Base-by-base conservation (phyloP, 1,284 basidiomycete genomes). In the Heimioporus retisporus region DNA sequence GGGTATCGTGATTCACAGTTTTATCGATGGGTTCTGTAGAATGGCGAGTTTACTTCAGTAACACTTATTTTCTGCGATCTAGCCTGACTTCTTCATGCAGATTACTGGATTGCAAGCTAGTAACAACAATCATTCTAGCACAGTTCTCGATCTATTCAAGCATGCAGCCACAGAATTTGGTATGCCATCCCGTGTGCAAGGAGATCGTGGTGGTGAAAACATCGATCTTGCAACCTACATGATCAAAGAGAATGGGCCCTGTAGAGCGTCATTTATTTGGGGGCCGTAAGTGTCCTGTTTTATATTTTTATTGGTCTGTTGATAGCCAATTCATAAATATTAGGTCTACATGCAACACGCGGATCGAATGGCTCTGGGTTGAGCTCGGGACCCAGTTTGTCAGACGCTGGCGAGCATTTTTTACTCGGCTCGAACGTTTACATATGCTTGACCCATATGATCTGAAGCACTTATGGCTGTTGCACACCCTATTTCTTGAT, bases 1-100 rank as follows among this genome's bases (percentile, higher is more conserved):
- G 84, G 84, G 84, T 0, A 79, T 87, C 60, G 83, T 88, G 0
- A 82, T 88, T 18, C 86, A 88, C 75, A 84, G 84, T 0, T 48
- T 82, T 6, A 75, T 83, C 44, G 84, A 88, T 75, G 84, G 85
- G 0, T 84, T 78, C 63, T 80, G 75, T 62, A 50, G 78, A 7
- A 51, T 13, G 21, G 48, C 11, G 7, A 50, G 48, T 50, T 50
- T 50, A 21, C 48, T 19, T 50, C n/a, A 4, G 4, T 50, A 50
- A 50, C n/a, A 21, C n/a, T 18, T 50, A 50, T 28, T 11, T 48
- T 35, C 23, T 21, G 15, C 42, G 6, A 23, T 5, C 21, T 21
- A 50, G 13, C 4, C 40, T 57, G 13, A 43, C 23, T 7, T 19
- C 35, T 23, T 15, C 4, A n/a, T 43, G 10, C 6, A 60, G 69